phyloP scores from a whole-genome alignment of 2,329 filamentous ascomycete genomes.

The Sarocladium kiliense region DNA sequence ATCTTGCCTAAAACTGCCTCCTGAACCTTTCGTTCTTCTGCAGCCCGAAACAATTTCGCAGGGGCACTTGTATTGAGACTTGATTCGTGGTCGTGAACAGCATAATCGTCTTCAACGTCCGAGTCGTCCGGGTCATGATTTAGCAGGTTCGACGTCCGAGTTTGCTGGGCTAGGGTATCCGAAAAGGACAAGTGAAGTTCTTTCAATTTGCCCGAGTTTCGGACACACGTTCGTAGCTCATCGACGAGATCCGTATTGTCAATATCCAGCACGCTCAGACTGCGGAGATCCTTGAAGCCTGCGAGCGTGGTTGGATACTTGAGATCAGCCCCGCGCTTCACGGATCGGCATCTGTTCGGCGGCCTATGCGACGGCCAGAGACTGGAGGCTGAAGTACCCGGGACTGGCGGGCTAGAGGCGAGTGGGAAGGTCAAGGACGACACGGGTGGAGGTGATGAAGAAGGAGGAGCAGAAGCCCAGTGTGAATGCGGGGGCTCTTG shows the following conservation, averaged over 20 bases:
- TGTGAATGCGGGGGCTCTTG: slow-evolving; percentile 27
- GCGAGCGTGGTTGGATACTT: slow-evolving; percentile 49
- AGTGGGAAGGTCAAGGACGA: slow-evolving; percentile 11
- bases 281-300: slow-evolving; percentile 50
- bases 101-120: slow-evolving; percentile 51
- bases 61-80: slow-evolving; percentile 26
- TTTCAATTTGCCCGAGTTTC: slow-evolving; percentile 49
- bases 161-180: slow-evolving; percentile 37
- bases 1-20: slow-evolving; percentile 48
- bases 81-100: slow-evolving; percentile 32
- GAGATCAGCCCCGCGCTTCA: slow-evolving; percentile 23
- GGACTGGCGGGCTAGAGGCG: slow-evolving; percentile 14
- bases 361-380: slow-evolving; percentile 11
- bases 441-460: slow-evolving; percentile 17
- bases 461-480: slow-evolving; percentile 19
- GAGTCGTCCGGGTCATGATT: slow-evolving; percentile 42
- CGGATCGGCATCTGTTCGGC: slow-evolving; percentile 19
- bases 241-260: slow-evolving; percentile 50
- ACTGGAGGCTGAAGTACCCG: slow-evolving; percentile 11
- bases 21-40: slow-evolving; percentile 50
- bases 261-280: slow-evolving; percentile 53
- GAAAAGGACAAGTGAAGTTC: slow-evolving; percentile 56
- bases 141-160: slow-evolving; percentile 27
- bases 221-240: slow-evolving; percentile 52
- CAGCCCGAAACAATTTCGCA: slow-evolving; percentile 40